Evolutionary conservation across 73 alveolate species (phyloP).

Genomic region (Paramecium sonneborni): DNA sequence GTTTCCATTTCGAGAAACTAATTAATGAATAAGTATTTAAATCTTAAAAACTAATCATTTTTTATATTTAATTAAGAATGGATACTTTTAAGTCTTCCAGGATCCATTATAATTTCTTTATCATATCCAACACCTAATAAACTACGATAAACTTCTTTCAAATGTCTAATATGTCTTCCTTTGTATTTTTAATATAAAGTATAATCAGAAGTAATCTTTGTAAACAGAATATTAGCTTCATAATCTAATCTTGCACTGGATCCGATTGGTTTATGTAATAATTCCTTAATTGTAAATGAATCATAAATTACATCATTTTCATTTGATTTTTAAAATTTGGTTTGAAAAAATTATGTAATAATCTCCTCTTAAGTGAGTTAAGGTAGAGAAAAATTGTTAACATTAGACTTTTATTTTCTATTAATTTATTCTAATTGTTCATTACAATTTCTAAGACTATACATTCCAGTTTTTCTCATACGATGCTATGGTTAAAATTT

Average conservation of each 20-base stretch:
- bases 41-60: conserved; percentile 30
- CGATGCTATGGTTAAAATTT: conserved; percentile 23
- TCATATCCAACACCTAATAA: conserved; percentile 37
- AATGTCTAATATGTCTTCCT: conserved; percentile 24
- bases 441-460: not conserved
- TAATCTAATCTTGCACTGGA: conserved; percentile 22
- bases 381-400: not conserved
- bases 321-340: conserved; percentile 8
- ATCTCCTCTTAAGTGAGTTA: not conserved
- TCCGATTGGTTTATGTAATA: conserved; percentile 31
- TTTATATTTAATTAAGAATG: not conserved
- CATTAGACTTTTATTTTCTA: not conserved
- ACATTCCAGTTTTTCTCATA: conserved; percentile 19
- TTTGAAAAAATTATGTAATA: not conserved
- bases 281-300: not conserved
- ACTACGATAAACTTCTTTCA: conserved; percentile 24
- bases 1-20: conserved; percentile 49
- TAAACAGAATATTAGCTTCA: not conserved
- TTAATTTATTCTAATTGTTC: not conserved
- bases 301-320: not conserved
- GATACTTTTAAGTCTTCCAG: conserved; percentile 7
- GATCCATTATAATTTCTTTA: conserved; percentile 20
- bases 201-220: not conserved
- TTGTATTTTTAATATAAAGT: not conserved
- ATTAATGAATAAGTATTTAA: conserved; percentile 35